These are phyloP conservation scores for Rhizoctonia solani DNA, from an alignment of 1,284 basidiomycete genomes.

Conservation along the genomic window DNA sequence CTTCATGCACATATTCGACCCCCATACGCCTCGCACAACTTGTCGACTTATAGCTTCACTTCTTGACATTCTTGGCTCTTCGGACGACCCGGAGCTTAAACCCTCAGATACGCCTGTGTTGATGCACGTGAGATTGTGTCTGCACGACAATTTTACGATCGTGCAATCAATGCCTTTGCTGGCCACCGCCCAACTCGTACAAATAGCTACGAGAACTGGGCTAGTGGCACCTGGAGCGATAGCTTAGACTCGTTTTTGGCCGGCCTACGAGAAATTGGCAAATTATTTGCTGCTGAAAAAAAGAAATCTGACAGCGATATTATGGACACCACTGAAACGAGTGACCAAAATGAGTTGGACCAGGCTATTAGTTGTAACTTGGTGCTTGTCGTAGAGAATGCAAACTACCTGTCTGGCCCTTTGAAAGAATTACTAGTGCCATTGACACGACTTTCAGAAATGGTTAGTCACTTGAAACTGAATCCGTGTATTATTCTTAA, in stretches of 20 bases:
- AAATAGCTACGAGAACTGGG: constrained; percentile 64
- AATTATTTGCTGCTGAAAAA: constrained; percentile 36
- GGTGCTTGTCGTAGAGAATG: constrained; percentile 68
- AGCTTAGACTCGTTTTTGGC: constrained; percentile 71
- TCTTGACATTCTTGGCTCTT: not conserved
- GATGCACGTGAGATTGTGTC: constrained; percentile 71
- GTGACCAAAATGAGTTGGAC: not conserved
- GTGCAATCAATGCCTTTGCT: constrained; percentile 63
- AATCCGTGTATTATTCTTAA: constrained; percentile 18
- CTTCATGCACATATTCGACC: constrained; percentile 74
- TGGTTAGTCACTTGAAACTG: constrained; percentile 58
- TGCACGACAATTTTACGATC: constrained; percentile 68
- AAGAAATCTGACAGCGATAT: constrained; percentile 50
- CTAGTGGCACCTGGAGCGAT: constrained; percentile 55
- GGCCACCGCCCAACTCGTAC: constrained; percentile 60
- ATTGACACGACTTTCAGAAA: constrained; percentile 69
- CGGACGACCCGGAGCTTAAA: constrained; percentile 5
- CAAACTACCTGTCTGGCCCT: constrained; percentile 65
- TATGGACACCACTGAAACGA: constrained; percentile 38
- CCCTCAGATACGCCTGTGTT: constrained; percentile 51
- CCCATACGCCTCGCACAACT: constrained; percentile 55
- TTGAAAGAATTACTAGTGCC: constrained; percentile 71
- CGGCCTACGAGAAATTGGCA: constrained; percentile 52
- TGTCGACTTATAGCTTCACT: constrained; percentile 38
- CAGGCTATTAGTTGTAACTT: constrained; percentile 37